Base-by-base conservation (phyloP, 805 yeast species). In the Candida pseudoglaebosa region DNA sequence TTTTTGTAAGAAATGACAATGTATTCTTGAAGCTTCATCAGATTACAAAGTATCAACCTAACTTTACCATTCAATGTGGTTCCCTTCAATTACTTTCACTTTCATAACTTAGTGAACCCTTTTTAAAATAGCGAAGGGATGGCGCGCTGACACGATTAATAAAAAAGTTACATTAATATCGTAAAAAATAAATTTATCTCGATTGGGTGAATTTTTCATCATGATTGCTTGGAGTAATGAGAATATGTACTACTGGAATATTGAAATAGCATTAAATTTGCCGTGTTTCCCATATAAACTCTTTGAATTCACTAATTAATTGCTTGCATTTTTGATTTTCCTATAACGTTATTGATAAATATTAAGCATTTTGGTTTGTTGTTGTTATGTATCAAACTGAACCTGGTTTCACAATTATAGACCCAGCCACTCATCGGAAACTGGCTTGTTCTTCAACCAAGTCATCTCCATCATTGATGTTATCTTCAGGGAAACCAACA, bases 341-440 rank as follows among this genome's bases (percentile, higher is more conserved):
- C n/a, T n/a, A n/a, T n/a, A n/a, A n/a, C n/a, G n/a, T n/a, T n/a
- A n/a, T n/a, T n/a, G n/a, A n/a, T n/a, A n/a, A n/a, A n/a, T n/a
- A n/a, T n/a, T n/a, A n/a, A n/a, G n/a, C n/a, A 26, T 26, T 26
- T 26, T 26, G 29, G 29, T 26, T 26, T 26, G 29, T 26, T 26
- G 91, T 59, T 29, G 20, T 14, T 29, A 15, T 29, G 32, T 19
- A 29, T 12, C 20, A 6, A 15, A 16, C 20, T 7, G 36, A 33
- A 16, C 36, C 36, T 6, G 36, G 36, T 4, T 33, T 33, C 20
- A 33, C 36, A 4, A 21, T 33, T 22, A 22, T 33, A n/a, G 36
- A 33, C 14, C 36, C 36, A 9, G 28, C 28, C n/a, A 18, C 24
- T n/a, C 36, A 33, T 16, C 22, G 28, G 22, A 22, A n/a, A 6